Percentiles rank a stretch among this genome's conserved stretches.
These are phyloP conservation scores for Cladosporium halotolerans DNA, from an alignment of 2,329 filamentous ascomycete genomes.

Conservation along the genomic window DNA sequence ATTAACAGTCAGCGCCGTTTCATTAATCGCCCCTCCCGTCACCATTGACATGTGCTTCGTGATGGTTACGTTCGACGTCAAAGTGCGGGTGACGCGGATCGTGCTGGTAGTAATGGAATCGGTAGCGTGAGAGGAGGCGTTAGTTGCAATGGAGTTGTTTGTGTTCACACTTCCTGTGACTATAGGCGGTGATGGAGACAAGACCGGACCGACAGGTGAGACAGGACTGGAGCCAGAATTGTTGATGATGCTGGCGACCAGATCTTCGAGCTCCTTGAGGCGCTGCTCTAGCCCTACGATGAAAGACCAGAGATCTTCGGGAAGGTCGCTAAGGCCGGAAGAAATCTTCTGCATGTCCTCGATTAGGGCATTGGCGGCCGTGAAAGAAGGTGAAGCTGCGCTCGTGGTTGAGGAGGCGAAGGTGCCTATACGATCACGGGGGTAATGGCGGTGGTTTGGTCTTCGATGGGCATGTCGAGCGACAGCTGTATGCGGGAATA, in stretches of 20 bases:
- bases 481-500: not conserved
- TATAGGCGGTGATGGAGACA: not conserved
- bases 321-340: slow-evolving; percentile 14
- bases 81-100: not conserved
- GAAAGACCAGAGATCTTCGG: slow-evolving; percentile 15
- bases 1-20: not conserved
- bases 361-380: slow-evolving; percentile 16
- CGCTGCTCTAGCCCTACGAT: slow-evolving; percentile 14
- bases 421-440: not conserved
- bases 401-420: not conserved
- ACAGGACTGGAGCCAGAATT: not conserved
- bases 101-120: not conserved
- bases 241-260: slow-evolving; percentile 10
- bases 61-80: not conserved
- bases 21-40: not conserved
- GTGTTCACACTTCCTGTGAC: not conserved
- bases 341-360: slow-evolving; percentile 17
- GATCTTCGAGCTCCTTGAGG: slow-evolving; percentile 13
- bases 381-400: not conserved
- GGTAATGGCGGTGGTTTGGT: not conserved
- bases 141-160: not conserved
- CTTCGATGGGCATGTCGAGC: slow-evolving; percentile 2
- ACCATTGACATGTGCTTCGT: not conserved
- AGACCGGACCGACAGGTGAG: not conserved
- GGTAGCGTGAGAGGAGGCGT: not conserved